Evolutionary conservation across 768 basidiomycete species (phyloP), one percentile per base, ranked within the genome.

Genomic region (Nidularia pulvinata): DNA sequence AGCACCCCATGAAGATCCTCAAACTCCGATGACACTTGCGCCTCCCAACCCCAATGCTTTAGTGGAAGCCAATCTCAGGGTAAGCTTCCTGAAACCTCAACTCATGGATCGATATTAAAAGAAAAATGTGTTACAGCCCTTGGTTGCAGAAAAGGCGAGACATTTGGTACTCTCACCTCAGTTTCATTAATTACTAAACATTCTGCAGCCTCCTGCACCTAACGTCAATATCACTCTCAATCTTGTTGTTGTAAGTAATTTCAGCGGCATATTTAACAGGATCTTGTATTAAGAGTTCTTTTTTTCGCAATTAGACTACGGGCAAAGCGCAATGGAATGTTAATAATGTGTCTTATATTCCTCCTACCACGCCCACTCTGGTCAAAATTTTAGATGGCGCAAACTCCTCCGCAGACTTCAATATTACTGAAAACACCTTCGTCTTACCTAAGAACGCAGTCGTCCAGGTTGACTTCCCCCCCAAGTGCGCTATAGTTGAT

Each of bases 351-450:
- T 60, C 63, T 5, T 71, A 69, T 55, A 32, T 65, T 6, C 50
- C 67, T n/a, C 75, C 75, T 0, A 51, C 50, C 34, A 48, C 51
- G 3, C 67, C 67, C 2, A 67, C 66, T 13, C 62, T 67, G 16
- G 34, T 65, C n/a, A 71, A 73, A 51, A 69, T 76, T 52, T 52
- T 76, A 7, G 67, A 69, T 36, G 75, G 75, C 30, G 68, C 68
- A 2, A 56, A 53, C 16, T 49, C 9, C 5, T 53, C 66, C 0
- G 57, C 62, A 1, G 66, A 72, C 43, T 65, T 76, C 53, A 63
- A 65, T 16, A 42, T 58, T 4, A 62, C 67, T 5, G 74, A 74
- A 46, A 66, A 76, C 46, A 71, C 77, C 3, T 78, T 75, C 52
- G 55, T 70, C 16, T 57, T 79, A 13, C 74, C 75, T 0, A 39